Evolutionary conservation across 1,284 basidiomycete species (phyloP), one percentile per base, ranked within the genome.

Genomic region (Tetrapyrgos nigripes): DNA sequence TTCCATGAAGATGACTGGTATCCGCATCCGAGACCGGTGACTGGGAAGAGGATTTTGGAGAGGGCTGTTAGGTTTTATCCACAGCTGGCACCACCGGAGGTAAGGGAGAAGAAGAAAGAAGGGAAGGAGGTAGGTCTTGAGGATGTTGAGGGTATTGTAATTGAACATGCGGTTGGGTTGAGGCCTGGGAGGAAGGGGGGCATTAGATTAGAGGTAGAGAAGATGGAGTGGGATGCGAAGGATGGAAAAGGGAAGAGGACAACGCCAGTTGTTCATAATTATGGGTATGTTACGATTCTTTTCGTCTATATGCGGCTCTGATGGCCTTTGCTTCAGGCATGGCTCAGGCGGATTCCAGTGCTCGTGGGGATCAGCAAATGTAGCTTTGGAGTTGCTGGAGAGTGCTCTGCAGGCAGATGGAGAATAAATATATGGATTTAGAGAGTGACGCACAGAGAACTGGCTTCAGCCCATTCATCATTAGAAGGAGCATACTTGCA

Each of bases 111-210:
- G 9, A 68, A 75, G 31, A 40, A 40, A n/a, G 37, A 40, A n/a
- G 17, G 37, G 13, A 8, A 45, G 23, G 50, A 58, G 14, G 83
- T 87, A 1, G 86, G 81, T 0, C 64, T 88, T 2, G 84, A 88
- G 3, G 91, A 93, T 66, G 66, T 93, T 1, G 77, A 82, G 50
- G 75, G 83, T 0, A 75, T 89, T 21, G 77, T 91, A 8, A 69
- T 91, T 10, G 88, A 88, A 54, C 85, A 88, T 57, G 88, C 88
- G 1, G 91, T 89, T 53, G 93, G 93, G 1, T 73, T 94, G 27
- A 79, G 94, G 13, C 92, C 93, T 0, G 83, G 79, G 5, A 79
- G 94, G 53, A 83, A 83, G 45, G 88, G 87, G n/a, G 92, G 92
- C 0, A 75, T 88, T 1, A 75, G 92, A 40, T 72, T 94, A 10